phyloP scores from a whole-genome alignment of 169 alveolate species.

The Perkinsus chesapeaki region DNA sequence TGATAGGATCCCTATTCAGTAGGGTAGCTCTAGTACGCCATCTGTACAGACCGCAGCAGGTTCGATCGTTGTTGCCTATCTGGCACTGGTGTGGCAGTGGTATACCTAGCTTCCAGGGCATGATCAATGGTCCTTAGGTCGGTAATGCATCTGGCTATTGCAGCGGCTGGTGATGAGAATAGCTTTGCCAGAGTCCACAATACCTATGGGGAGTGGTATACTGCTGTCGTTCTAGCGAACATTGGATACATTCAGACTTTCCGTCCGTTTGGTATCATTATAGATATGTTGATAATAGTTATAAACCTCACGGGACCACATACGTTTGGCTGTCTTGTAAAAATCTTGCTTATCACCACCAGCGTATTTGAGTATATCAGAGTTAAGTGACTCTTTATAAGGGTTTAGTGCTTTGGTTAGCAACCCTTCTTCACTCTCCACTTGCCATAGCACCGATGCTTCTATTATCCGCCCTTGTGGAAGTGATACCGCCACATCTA shows the following conservation, averaged over 20 bases:
- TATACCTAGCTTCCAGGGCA: neutral
- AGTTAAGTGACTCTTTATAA: neutral
- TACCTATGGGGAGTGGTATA: neutral
- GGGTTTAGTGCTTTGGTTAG: neutral
- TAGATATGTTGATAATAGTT: neutral
- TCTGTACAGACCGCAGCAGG: neutral
- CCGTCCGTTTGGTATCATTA: neutral
- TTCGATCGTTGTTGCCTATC: neutral
- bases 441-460: neutral
- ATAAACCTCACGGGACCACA: neutral
- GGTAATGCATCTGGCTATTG: neutral
- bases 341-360: neutral
- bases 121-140: neutral
- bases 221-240: neutral
- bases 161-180: neutral
- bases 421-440: neutral
- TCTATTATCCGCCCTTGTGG: constrained; percentile 1
- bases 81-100: too few species aligned
- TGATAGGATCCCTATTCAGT: neutral
- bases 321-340: neutral
- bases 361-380: neutral
- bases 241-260: neutral
- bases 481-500: neutral
- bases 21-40: neutral
- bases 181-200: neutral